Conservation (phyloP, 352 stramenopile genomes). For the Globisporangium rhizosaccharum region DNA sequence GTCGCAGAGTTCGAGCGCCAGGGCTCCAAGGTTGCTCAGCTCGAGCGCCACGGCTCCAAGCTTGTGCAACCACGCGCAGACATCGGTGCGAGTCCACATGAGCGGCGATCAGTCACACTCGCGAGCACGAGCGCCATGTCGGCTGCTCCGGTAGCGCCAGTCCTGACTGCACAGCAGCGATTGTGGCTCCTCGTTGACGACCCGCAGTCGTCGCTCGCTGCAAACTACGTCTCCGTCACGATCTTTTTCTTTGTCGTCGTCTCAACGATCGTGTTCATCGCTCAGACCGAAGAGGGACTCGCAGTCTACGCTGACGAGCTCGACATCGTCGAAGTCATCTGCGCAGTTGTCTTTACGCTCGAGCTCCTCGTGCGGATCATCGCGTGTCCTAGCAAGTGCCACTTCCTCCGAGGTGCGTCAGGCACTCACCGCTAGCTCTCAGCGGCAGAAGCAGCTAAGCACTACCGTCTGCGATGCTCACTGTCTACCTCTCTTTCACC, state of each 20-base stretch:
- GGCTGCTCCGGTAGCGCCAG: neutral
- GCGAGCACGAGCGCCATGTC: neutral
- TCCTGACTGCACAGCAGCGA: conserved; percentile 4
- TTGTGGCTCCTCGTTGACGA: conserved; percentile 65
- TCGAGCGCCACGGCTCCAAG: conserved; percentile 5
- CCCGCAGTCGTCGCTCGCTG: conserved; percentile 46
- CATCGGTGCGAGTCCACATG: neutral
- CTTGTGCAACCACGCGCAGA: neutral
- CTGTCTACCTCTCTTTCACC: too few relatives aligned
- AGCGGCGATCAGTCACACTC: neutral
- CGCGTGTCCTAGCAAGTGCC: conserved; percentile 36
- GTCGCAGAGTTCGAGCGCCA: neutral
- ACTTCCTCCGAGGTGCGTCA: conserved; percentile 45
- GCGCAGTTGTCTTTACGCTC: conserved; percentile 49
- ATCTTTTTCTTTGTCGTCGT: conserved; percentile 64
- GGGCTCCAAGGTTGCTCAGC: conserved; percentile 5
- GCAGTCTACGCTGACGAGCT: conserved; percentile 29
- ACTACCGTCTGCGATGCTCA: neutral
- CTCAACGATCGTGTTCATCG: conserved; percentile 64
- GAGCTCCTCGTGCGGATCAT: conserved; percentile 52
- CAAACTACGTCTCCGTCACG: conserved; percentile 58
- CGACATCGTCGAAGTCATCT: conserved; percentile 37
- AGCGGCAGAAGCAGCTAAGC: too few relatives aligned
- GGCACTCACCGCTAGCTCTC: neutral
- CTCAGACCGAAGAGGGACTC: conserved; percentile 51